phyloP scores from a whole-genome alignment of 352 stramenopile genomes.

The Globisporangium megalacanthum region DNA sequence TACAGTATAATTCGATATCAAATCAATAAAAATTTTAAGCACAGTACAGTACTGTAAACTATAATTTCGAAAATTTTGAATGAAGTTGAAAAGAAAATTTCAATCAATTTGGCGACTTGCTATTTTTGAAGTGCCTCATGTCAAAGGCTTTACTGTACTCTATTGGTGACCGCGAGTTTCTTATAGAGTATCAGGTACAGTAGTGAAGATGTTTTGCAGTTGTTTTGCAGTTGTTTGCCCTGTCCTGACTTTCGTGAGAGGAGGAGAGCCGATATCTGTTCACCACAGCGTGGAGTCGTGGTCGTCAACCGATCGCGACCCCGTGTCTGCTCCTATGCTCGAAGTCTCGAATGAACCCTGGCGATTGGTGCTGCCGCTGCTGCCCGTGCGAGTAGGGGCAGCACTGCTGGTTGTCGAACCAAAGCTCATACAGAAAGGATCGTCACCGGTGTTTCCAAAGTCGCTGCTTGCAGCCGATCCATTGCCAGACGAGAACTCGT shows the following conservation, averaged over 20 bases:
- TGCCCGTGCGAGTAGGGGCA: background rate
- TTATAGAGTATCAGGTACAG: too few relatives aligned
- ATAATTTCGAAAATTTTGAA: too few relatives aligned
- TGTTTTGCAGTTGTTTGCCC: too few relatives aligned
- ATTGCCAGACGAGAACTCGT: conserved; percentile 46
- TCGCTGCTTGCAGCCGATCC: conserved; percentile 7
- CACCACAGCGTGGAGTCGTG: conserved; percentile 22
- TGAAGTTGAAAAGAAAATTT: too few relatives aligned
- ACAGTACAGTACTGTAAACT: too few relatives aligned
- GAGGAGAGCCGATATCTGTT: background rate
- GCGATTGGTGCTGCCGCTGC: background rate
- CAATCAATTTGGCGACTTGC: too few relatives aligned
- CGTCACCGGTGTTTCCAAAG: conserved; percentile 7
- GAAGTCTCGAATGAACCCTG: conserved; percentile 2
- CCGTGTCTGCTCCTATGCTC: background rate
- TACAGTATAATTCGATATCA: too few relatives aligned
- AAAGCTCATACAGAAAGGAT: conserved; percentile 3
- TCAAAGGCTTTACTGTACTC: too few relatives aligned
- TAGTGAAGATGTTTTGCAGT: too few relatives aligned
- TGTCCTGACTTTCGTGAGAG: background rate
- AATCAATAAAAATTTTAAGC: too few relatives aligned
- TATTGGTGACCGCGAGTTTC: too few relatives aligned
- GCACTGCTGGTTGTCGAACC: conserved; percentile 11
- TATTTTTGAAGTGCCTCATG: too few relatives aligned
- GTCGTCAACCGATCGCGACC: conserved; percentile 11